These are phyloP conservation scores for Candida gorgasii DNA, from an alignment of 805 yeast genomes.

Conservation along the genomic window DNA sequence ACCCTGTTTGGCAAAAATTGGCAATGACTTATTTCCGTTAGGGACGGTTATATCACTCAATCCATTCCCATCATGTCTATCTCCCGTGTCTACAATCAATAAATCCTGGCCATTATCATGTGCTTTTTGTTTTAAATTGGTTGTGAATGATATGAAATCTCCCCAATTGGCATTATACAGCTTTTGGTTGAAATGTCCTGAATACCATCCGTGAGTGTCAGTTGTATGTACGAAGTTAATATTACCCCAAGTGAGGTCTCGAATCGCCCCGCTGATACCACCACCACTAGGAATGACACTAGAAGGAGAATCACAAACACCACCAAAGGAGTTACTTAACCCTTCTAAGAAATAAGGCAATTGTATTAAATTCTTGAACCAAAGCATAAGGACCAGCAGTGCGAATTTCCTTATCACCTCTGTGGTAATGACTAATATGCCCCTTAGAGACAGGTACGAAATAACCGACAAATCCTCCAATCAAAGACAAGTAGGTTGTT, in stretches of 20 bases:
- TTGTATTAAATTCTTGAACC: conserved; percentile 2
- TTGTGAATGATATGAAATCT: conserved; percentile 71
- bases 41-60: conserved; percentile 75
- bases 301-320: too few relatives aligned
- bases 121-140: conserved; percentile 49
- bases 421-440: too few relatives aligned
- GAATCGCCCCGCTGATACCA: too few relatives aligned
- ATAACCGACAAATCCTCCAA: too few relatives aligned
- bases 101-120: conserved; percentile 56
- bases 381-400: background rate
- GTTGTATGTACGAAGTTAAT: conserved; percentile 91
- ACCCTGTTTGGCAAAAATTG: conserved; percentile 61
- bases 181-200: conserved; percentile 81
- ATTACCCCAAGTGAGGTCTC: conserved; percentile 68
- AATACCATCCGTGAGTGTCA: conserved; percentile 96
- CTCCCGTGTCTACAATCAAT: conserved; percentile 83
- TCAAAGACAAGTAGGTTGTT: too few relatives aligned
- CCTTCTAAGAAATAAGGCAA: background rate
- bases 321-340: too few relatives aligned
- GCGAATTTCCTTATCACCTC: background rate
- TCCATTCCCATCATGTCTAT: conserved; percentile 94
- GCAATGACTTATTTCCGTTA: conserved; percentile 64
- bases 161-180: conserved; percentile 91
- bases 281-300: too few relatives aligned
- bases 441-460: too few relatives aligned